These are phyloP conservation scores for Ceriops zippeliana DNA, from an alignment of 345 rosid genomes.

Conservation along the genomic window DNA sequence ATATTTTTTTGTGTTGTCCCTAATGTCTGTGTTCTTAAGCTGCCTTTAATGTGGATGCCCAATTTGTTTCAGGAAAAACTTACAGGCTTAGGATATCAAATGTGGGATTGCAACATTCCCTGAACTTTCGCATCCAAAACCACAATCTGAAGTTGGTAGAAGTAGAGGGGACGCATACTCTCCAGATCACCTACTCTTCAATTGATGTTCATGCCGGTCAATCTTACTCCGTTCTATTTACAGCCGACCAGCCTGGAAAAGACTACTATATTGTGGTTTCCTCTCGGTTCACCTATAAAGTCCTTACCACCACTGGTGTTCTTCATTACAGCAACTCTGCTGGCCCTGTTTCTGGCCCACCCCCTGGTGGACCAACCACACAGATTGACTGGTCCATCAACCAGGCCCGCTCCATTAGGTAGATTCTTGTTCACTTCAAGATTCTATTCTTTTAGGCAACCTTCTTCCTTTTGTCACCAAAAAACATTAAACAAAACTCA, in stretches of 20 bases:
- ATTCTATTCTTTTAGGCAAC: neutral
- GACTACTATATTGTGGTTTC: conserved; percentile 83
- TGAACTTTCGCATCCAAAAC: conserved; percentile 85
- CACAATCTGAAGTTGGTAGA: conserved; percentile 81
- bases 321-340: conserved; percentile 84
- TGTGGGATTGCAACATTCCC: conserved; percentile 63
- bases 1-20: too few relatives aligned
- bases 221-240: conserved; percentile 79
- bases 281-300: conserved; percentile 59
- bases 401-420: conserved; percentile 93
- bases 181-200: conserved; percentile 59
- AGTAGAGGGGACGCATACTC: conserved; percentile 90
- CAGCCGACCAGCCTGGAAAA: conserved; percentile 66
- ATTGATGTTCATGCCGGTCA: conserved; percentile 91
- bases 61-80: conserved; percentile 54
- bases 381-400: conserved; percentile 53
- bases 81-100: conserved; percentile 87
- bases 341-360: conserved; percentile 64
- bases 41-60: neutral
- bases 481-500: too few relatives aligned
- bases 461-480: too few relatives aligned
- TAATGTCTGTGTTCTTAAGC: too few relatives aligned
- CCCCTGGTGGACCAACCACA: conserved; percentile 72
- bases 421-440: neutral
- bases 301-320: conserved; percentile 70